Conservation (phyloP, 768 basidiomycete species). For the Suillus placidus region DNA sequence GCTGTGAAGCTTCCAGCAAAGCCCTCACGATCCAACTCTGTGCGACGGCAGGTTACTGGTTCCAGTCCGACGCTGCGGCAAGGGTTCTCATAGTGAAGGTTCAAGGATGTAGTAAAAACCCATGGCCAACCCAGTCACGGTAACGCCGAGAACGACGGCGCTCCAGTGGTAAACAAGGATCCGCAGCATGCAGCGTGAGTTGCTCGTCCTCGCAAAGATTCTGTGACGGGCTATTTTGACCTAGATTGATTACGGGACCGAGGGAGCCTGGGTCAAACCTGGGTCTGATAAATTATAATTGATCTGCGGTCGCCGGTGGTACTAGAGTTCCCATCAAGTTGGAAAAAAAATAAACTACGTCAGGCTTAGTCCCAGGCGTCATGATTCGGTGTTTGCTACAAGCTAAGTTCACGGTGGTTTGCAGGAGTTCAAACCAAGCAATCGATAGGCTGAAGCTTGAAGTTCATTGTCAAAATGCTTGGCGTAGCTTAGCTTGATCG, state of each 20-base stretch:
- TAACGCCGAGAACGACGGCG: constrained; percentile 46
- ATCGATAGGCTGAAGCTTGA: neutral
- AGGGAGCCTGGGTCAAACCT: neutral
- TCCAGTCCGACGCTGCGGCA: constrained; percentile 31
- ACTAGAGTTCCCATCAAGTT: constrained; percentile 5
- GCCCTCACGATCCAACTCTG: constrained; percentile 61
- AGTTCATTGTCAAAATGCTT: neutral
- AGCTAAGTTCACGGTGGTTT: neutral
- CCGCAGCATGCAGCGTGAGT: constrained; percentile 56
- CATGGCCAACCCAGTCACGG: constrained; percentile 40
- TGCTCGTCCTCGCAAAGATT: constrained; percentile 50
- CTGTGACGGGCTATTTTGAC: constrained; percentile 27
- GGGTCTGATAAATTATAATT: neutral
- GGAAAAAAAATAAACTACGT: constrained; percentile 23
- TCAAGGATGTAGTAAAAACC: neutral
- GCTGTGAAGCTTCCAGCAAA: constrained; percentile 61
- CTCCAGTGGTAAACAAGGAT: constrained; percentile 59
- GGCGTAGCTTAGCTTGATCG: neutral
- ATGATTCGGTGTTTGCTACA: neutral
- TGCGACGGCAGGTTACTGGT: constrained; percentile 49
- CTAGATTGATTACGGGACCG: too few relatives aligned
- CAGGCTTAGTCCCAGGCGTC: neutral
- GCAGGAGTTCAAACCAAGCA: neutral
- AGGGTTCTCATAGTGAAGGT: constrained; percentile 47
- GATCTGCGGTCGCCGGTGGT: neutral